phyloP scores from a whole-genome alignment of 306 rosid species.

The Betula pendula region DNA sequence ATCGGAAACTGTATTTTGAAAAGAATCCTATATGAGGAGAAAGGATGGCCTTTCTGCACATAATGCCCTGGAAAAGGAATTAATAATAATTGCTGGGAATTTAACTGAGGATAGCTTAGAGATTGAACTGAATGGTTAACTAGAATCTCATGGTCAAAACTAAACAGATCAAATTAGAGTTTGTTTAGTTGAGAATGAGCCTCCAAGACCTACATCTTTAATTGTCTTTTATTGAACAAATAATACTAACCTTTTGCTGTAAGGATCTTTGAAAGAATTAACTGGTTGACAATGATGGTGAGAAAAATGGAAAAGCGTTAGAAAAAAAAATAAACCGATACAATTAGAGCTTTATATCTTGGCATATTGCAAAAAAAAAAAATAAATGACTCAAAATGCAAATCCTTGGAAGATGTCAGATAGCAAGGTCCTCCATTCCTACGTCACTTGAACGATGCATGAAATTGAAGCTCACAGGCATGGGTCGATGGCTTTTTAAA shows the following conservation, averaged over 20 bases:
- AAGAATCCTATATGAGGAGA: background rate
- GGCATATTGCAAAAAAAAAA: background rate
- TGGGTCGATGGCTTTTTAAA: no score
- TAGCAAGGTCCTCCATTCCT: background rate
- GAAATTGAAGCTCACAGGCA: slow-evolving; percentile 1
- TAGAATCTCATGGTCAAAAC: background rate
- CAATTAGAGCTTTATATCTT: background rate
- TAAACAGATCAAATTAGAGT: background rate
- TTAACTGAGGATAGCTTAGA: background rate
- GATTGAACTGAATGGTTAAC: background rate
- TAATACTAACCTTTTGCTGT: background rate
- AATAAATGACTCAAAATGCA: background rate
- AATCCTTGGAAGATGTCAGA: background rate
- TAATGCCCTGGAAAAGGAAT: slow-evolving; percentile 1
- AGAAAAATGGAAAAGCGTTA: background rate
- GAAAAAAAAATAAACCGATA: background rate
- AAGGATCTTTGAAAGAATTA: background rate
- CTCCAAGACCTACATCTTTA: background rate
- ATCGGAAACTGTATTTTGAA: background rate
- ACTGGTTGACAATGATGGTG: background rate
- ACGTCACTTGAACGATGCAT: background rate
- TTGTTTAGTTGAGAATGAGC: background rate
- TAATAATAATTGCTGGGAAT: background rate
- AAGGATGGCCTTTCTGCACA: background rate
- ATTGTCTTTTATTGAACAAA: background rate